Percentiles rank a stretch among this genome's conserved stretches.
phyloP scores from a whole-genome alignment of 2,329 filamentous ascomycete species.

The Ophiostoma pallidulum region DNA sequence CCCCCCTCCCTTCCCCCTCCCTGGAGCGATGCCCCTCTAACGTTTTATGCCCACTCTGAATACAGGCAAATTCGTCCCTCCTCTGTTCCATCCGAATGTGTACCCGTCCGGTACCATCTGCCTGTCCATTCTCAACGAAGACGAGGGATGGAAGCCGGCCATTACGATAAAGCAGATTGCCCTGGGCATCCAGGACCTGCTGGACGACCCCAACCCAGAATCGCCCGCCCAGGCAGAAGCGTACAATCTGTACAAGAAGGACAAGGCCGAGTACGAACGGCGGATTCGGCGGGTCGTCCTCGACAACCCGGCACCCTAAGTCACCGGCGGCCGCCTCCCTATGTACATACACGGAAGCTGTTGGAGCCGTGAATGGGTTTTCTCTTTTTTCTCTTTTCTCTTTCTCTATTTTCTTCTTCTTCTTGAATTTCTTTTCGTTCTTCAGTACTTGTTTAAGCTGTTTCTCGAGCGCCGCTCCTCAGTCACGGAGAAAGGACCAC shows the following conservation, averaged over 20 bases:
- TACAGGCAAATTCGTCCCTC: constrained; percentile 90
- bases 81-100: constrained; percentile 96
- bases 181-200: constrained; percentile 86
- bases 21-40: too few species aligned
- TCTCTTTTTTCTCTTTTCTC: neutral
- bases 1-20: too few species aligned
- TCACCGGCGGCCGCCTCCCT: too few species aligned
- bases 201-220: constrained; percentile 94
- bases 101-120: constrained; percentile 98
- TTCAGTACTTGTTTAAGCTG: neutral
- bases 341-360: too few species aligned
- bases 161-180: constrained; percentile 98
- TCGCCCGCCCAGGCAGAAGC: constrained; percentile 95
- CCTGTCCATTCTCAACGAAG: constrained; percentile 93
- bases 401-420: neutral
- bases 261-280: constrained; percentile 76
- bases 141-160: constrained; percentile 96
- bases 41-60: neutral
- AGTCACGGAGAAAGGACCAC: constrained; percentile 1
- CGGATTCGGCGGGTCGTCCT: constrained; percentile 78
- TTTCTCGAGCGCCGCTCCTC: neutral
- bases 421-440: neutral
- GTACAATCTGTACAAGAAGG: constrained; percentile 93
- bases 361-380: neutral
- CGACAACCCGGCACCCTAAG: constrained; percentile 71